phyloP scores from a whole-genome alignment of 805 yeast genomes.

The Metschnikowia orientalis region DNA sequence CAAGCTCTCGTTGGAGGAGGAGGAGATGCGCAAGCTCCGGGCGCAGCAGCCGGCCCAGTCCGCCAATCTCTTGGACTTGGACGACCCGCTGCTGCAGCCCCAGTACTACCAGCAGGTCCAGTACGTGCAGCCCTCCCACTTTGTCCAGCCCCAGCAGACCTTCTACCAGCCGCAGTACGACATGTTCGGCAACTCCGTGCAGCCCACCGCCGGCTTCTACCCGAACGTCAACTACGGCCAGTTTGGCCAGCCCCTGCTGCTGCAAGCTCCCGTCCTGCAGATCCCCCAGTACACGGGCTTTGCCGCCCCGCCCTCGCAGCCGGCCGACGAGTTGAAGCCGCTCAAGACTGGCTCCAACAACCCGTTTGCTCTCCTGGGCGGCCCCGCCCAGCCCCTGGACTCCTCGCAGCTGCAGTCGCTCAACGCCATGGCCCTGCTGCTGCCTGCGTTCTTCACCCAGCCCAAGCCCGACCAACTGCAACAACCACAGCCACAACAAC shows the following conservation, averaged over 20 bases:
- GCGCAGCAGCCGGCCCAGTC: constrained; percentile 26
- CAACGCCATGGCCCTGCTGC: no score
- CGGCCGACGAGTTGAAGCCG: constrained; percentile 40
- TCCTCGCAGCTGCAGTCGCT: constrained; percentile 10
- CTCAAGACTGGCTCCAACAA: constrained; percentile 70
- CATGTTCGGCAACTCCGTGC: constrained; percentile 65
- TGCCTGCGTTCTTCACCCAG: constrained; percentile 13
- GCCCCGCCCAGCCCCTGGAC: constrained; percentile 17
- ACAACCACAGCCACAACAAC: constrained; percentile 28
- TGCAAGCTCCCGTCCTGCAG: constrained; percentile 21
- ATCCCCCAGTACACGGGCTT: constrained; percentile 20
- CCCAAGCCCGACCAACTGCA: constrained; percentile 21
- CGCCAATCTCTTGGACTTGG: constrained; percentile 51
- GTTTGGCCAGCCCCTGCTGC: constrained; percentile 25
- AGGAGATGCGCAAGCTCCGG: constrained; percentile 53
- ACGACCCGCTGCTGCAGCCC: constrained; percentile 30
- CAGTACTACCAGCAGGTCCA: constrained; percentile 18
- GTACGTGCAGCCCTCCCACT: constrained; percentile 12
- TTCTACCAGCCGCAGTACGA: constrained; percentile 43
- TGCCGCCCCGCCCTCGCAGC: constrained; percentile 11
- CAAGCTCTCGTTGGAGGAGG: constrained; percentile 71
- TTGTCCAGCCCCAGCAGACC: constrained; percentile 15
- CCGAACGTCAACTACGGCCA: constrained; percentile 32
- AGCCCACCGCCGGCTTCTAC: constrained; percentile 51
- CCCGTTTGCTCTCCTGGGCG: constrained; percentile 59